Evolutionary conservation across 2,329 filamentous ascomycete species (phyloP).

Genomic region (Drechslerella stenobrocha): DNA sequence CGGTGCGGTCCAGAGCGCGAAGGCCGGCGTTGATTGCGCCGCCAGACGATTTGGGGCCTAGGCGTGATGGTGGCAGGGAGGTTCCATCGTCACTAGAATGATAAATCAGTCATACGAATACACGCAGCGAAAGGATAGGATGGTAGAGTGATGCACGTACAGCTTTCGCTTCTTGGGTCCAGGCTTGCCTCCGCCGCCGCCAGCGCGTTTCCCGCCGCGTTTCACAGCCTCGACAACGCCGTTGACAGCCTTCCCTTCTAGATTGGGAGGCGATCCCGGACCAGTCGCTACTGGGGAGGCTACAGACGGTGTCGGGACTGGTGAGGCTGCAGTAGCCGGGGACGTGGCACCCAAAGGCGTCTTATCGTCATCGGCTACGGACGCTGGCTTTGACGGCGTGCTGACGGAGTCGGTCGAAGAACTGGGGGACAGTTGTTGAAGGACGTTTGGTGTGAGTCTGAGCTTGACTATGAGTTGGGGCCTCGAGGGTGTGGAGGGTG

Average conservation of each 20-base stretch:
- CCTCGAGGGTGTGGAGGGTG: conserved; percentile 53
- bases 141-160: conserved; percentile 69
- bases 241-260: conserved; percentile 59
- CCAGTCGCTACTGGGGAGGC: conserved; percentile 41
- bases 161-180: conserved; percentile 91
- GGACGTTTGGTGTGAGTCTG: conserved; percentile 60
- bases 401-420: conserved; percentile 56
- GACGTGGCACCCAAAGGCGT: conserved; percentile 57
- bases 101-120: conserved; percentile 39
- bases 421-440: conserved; percentile 58
- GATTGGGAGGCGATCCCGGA: conserved; percentile 33
- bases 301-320: conserved; percentile 53
- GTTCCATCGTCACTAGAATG: conserved; percentile 58
- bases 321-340: conserved; percentile 55
- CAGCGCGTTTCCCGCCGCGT: conserved; percentile 63
- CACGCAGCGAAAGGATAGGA: background rate
- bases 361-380: conserved; percentile 56
- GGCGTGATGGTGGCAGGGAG: conserved; percentile 66
- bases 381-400: conserved; percentile 58
- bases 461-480: conserved; percentile 60
- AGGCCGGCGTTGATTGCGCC: conserved; percentile 97
- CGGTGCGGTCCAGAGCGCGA: conserved; percentile 86
- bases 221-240: conserved; percentile 66
- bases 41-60: conserved; percentile 94
- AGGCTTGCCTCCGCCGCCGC: conserved; percentile 70